phyloP scores from a whole-genome alignment of 495 filamentous ascomycete species.

The Podospora sp. region DNA sequence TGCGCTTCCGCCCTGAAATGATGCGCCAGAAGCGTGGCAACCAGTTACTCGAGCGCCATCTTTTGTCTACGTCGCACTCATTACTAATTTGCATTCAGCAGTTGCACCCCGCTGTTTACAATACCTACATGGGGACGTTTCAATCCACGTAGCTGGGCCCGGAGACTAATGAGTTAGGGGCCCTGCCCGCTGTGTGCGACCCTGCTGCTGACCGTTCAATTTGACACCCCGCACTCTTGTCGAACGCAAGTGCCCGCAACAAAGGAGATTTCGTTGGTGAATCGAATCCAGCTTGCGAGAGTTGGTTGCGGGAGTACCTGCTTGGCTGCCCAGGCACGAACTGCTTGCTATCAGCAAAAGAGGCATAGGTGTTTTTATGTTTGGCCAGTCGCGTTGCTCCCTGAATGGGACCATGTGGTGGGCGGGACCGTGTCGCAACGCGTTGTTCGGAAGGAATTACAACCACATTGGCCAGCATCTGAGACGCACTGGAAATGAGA shows the following conservation, averaged over 20 bases:
- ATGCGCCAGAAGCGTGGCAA: not conserved
- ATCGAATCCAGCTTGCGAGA: not conserved
- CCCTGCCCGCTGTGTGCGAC: not conserved
- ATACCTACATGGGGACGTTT: not conserved
- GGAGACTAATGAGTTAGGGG: not conserved
- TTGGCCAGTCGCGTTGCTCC: not conserved
- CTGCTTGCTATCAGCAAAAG: not conserved
- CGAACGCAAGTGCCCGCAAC: not conserved
- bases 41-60: not conserved
- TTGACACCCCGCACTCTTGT: not conserved
- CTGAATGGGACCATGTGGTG: not conserved
- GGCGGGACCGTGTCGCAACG: not conserved
- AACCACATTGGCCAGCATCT: constrained; percentile 16
- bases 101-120: not conserved
- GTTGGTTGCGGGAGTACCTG: too few species aligned
- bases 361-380: not conserved
- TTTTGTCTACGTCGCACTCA: not conserved
- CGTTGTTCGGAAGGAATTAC: constrained; percentile 4
- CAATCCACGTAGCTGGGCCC: not conserved
- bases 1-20: constrained; percentile 3
- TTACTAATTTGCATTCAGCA: not conserved
- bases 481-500: constrained; percentile 21
- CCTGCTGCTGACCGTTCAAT: not conserved
- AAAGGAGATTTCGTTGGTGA: not conserved
- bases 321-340: too few species aligned